phyloP scores from a whole-genome alignment of 2,329 filamentous ascomycete genomes.

The Juglanconis sp. region DNA sequence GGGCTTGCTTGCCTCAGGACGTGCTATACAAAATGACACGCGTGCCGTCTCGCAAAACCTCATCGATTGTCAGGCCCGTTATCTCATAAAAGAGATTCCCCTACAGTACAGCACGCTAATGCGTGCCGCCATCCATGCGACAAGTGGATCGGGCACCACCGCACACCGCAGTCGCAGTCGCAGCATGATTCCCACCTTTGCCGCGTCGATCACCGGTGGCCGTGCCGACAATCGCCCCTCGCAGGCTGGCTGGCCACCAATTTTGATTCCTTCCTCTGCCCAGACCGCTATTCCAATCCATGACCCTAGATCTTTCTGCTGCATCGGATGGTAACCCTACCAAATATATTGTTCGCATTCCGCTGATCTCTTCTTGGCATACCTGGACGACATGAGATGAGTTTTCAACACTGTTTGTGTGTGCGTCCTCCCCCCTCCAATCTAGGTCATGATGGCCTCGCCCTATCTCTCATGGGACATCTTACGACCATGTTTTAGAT shows the following conservation, averaged over 20 bases:
- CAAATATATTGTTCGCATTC: not conserved
- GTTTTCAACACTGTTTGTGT: not conserved
- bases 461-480: slow-evolving; percentile 14
- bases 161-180: not conserved
- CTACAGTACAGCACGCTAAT: not conserved
- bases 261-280: slow-evolving; percentile 1
- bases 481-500: slow-evolving; percentile 15
- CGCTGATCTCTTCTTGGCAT: slow-evolving; percentile 7
- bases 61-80: no score
- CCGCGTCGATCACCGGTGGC: slow-evolving; percentile 1
- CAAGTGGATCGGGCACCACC: not conserved
- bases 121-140: slow-evolving; percentile 1
- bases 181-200: not conserved
- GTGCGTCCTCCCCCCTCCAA: not conserved
- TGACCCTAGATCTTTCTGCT: not conserved
- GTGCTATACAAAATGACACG: no score
- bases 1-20: no score
- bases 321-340: not conserved
- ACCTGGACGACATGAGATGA: slow-evolving; percentile 1
- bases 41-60: no score
- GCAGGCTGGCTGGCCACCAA: not conserved
- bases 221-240: not conserved
- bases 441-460: slow-evolving; percentile 4
- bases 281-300: slow-evolving; percentile 16
- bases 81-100: not conserved